Base-by-base conservation (phyloP, 2,329 filamentous ascomycete genomes). In the Phaeomoniella chlamydospora region DNA sequence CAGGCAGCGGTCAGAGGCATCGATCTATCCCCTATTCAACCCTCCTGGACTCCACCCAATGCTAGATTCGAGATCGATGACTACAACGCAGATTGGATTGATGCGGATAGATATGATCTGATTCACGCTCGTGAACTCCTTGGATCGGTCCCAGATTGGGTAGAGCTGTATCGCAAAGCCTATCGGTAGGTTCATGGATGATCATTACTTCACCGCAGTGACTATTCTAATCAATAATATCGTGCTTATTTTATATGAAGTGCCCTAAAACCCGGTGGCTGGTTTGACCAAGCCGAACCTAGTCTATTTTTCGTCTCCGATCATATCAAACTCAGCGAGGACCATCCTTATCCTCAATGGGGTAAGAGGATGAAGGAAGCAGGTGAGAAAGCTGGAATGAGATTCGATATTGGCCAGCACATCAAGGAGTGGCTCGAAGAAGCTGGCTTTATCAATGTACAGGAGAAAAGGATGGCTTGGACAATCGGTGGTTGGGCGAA, bases 1-100 rank as follows among this genome's bases (percentile, higher is more conserved):
- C 48, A 48, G 15, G 58, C 63, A 11, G 46, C 51, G 16, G 56
- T 70, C 29, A 57, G 57, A 3, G 66, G 65, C 29, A 61, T 56
- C 15, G 64, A 68, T 43, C 56, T 68, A 32, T 63, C 59, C 1
- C 63, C 65, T 26, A 68, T 67, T 33, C 65, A 68, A 42, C 65
- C 64, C 3, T 47, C 50, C 37, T 61, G 59, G 54, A 45, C 56
- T 3, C 56, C 54, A 9, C 49, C 52, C 3, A 56, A 56, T 31
- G 40, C 55, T 4, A 43, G 41, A n/a, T 58, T 58, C 34, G 29
- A 53, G 3, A 44, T 58, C 3, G 52, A 56, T 19, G 54, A 57
- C 26, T 48, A 26, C n/a, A 26, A 26, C 22, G n/a, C 9, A 6
- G 22, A 26, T 6, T 6, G n/a, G 22, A 6, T 26, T n/a, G 22